These are phyloP conservation scores for Arthrobotrys iridis DNA, from an alignment of 2,329 filamentous ascomycete genomes.

Conservation along the genomic window DNA sequence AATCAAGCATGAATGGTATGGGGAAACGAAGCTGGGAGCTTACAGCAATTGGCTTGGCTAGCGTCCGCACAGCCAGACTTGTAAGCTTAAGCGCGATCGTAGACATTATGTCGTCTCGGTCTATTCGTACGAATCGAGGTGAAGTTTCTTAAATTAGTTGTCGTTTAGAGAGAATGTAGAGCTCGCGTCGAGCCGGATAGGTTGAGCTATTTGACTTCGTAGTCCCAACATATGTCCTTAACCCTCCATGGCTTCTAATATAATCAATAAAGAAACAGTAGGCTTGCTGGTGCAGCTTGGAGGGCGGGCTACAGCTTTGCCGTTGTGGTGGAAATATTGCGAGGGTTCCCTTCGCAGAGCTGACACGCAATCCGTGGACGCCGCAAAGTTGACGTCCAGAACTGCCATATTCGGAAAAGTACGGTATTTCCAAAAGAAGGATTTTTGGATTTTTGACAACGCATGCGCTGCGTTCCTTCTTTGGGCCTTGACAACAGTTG, in stretches of 20 bases:
- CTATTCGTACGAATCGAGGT: background rate
- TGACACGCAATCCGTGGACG: conserved; percentile 22
- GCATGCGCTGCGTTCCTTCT: background rate
- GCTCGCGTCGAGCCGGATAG: no score
- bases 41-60: conserved; percentile 76
- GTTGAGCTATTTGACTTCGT: background rate
- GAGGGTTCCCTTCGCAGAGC: background rate
- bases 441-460: background rate
- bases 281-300: background rate
- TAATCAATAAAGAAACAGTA: background rate
- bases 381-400: conserved; percentile 41
- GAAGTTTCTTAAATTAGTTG: background rate
- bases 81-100: conserved; percentile 72
- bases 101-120: conserved; percentile 48
- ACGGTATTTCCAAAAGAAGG: conserved; percentile 14
- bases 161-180: no score
- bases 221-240: background rate
- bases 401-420: conserved; percentile 22
- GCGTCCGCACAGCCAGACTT: conserved; percentile 72
- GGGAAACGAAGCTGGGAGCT: conserved; percentile 57
- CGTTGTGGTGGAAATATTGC: background rate
- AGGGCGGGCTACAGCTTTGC: background rate
- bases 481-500: conserved; percentile 46
- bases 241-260: conserved; percentile 1
- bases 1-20: conserved; percentile 43